These are phyloP conservation scores for Sphaerulina vaccinii DNA, from an alignment of 2,329 filamentous ascomycete species.

Conservation along the genomic window DNA sequence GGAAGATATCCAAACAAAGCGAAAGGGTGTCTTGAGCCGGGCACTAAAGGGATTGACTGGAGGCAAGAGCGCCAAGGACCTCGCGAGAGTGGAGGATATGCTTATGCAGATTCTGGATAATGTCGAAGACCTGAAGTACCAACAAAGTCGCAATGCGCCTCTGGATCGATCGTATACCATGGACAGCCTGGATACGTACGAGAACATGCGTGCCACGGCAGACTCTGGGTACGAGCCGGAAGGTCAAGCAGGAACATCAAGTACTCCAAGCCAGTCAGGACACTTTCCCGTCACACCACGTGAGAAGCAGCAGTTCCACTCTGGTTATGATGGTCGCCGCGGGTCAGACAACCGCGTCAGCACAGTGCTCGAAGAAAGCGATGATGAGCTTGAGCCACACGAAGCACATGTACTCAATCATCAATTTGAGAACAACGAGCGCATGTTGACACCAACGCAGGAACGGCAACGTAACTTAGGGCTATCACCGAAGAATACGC, in stretches of 20 bases:
- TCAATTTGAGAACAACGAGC: conserved; percentile 60
- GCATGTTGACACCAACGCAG: conserved; percentile 60
- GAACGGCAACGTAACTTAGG: conserved; percentile 46
- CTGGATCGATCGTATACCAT: conserved; percentile 32
- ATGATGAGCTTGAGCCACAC: conserved; percentile 73
- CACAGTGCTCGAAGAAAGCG: conserved; percentile 84
- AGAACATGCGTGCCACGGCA: conserved; percentile 68
- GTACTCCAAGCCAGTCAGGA: conserved; percentile 72
- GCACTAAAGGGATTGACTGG: conserved; percentile 83
- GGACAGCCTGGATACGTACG: conserved; percentile 64
- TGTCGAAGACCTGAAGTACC: conserved; percentile 65
- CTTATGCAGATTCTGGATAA: conserved; percentile 88
- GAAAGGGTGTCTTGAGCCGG: conserved; percentile 88
- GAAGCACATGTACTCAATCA: conserved; percentile 48
- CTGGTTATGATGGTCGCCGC: conserved; percentile 53
- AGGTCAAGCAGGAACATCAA: conserved; percentile 72
- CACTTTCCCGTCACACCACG: conserved; percentile 51
- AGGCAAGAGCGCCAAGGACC: conserved; percentile 79
- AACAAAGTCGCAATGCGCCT: conserved; percentile 31
- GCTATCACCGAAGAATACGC: conserved; percentile 43
- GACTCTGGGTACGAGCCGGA: conserved; percentile 79
- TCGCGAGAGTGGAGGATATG: conserved; percentile 44
- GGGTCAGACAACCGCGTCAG: conserved; percentile 78
- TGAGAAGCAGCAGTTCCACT: conserved; percentile 44
- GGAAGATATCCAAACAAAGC: conserved; percentile 68